Evolutionary conservation across 768 basidiomycete genomes (phyloP).

Genomic region (Tylopilus sp.): DNA sequence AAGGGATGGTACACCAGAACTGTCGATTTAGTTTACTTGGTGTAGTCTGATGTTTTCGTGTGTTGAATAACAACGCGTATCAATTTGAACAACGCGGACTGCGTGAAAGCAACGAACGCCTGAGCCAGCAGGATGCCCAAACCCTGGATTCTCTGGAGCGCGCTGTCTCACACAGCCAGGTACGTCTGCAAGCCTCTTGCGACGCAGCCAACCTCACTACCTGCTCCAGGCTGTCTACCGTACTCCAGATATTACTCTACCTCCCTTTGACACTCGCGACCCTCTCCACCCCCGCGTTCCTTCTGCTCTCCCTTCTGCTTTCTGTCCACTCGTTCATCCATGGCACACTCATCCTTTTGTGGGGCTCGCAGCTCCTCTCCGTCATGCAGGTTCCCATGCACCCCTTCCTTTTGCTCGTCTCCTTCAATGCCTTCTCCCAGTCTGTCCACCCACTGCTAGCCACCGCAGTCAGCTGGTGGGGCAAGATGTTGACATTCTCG

Average conservation of each 20-base stretch:
- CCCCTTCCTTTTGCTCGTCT: conserved; percentile 80
- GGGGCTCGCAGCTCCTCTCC: conserved; percentile 67
- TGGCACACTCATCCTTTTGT: conserved; percentile 70
- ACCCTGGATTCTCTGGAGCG: conserved; percentile 66
- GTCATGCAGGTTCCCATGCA: conserved; percentile 85
- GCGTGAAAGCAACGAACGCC: too few relatives aligned
- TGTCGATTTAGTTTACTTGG: conserved; percentile 18
- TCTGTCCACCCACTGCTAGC: conserved; percentile 55
- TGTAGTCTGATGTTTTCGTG: too few relatives aligned
- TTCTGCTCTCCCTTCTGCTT: conserved; percentile 75
- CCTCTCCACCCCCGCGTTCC: conserved; percentile 74
- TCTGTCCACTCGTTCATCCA: conserved; percentile 77
- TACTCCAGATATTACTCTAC: conserved; percentile 76
- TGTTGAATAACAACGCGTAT: too few relatives aligned
- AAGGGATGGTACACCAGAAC: conserved; percentile 19
- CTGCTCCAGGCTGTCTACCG: conserved; percentile 61
- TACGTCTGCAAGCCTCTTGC: conserved; percentile 18
- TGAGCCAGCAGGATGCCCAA: conserved; percentile 32
- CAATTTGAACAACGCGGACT: too few relatives aligned
- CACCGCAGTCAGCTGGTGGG: conserved; percentile 68
- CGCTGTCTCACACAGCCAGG: conserved; percentile 63
- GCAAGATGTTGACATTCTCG: conserved; percentile 60
- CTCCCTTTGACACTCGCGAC: conserved; percentile 83
- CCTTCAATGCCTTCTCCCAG: conserved; percentile 80
- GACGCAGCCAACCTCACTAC: conserved; percentile 2